Percentiles rank a stretch among this genome's conserved stretches.
Conservation (phyloP, 2,329 filamentous ascomycete genomes). For the Taxawa tesnikishii region DNA sequence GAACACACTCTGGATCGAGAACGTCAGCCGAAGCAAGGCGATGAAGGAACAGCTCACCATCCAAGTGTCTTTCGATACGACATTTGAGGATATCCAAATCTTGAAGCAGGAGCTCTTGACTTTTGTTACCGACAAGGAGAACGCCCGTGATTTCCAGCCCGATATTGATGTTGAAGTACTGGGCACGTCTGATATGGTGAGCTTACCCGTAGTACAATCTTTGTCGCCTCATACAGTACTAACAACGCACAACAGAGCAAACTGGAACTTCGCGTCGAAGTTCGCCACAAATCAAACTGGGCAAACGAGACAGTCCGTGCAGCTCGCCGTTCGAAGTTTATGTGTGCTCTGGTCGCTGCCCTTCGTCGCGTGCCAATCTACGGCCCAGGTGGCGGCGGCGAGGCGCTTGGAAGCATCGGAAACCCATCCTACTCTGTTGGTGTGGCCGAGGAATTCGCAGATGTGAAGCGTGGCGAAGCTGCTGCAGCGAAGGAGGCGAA, state of each 20-base stretch:
- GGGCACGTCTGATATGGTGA: conserved; percentile 70
- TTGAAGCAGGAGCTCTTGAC: conserved; percentile 72
- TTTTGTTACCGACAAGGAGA: conserved; percentile 75
- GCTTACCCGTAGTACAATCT: no score
- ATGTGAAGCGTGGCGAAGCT: conserved; percentile 45
- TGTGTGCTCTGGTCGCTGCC: conserved; percentile 80
- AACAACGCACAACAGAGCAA: no score
- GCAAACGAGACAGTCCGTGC: conserved; percentile 66
- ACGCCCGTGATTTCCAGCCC: conserved; percentile 79
- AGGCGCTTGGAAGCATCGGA: conserved; percentile 45
- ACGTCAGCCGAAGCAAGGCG: conserved; percentile 77
- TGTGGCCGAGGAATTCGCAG: conserved; percentile 57
- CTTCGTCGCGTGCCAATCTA: conserved; percentile 80
- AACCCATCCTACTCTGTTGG: conserved; percentile 75
- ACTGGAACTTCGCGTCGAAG: conserved; percentile 67
- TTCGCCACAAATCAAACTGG: conserved; percentile 66
- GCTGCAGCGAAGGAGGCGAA: conserved; percentile 34
- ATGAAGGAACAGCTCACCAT: conserved; percentile 80
- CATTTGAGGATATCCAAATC: conserved; percentile 78
- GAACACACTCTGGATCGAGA: conserved; percentile 91
- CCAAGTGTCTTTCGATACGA: conserved; percentile 73
- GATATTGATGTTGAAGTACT: conserved; percentile 69
- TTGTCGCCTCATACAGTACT: no score
- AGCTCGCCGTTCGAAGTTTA: conserved; percentile 82
- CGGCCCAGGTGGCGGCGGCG: conserved; percentile 59